Evolutionary conservation across 768 basidiomycete genomes (phyloP).

Genomic region (Psilocybe subaeruginosa): DNA sequence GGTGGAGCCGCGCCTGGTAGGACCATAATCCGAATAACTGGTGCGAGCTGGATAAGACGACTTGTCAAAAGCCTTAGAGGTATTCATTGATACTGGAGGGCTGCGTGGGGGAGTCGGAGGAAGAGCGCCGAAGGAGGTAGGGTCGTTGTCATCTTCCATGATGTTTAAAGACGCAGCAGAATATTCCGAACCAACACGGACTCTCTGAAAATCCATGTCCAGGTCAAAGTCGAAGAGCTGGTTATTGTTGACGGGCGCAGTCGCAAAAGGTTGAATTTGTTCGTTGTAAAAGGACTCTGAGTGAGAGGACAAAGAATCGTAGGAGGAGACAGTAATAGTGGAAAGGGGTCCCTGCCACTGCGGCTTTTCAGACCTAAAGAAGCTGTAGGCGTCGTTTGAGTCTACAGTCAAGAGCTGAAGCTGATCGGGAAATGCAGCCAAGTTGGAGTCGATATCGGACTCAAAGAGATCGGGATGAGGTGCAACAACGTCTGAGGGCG

Average conservation of each 20-base stretch:
- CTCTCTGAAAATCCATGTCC: constrained; percentile 72
- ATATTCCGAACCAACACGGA: constrained; percentile 65
- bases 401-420: constrained; percentile 67
- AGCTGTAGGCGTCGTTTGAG: constrained; percentile 65
- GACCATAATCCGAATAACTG: constrained; percentile 70
- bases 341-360: constrained; percentile 69
- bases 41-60: constrained; percentile 42
- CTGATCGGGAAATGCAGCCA: constrained; percentile 69
- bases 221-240: constrained; percentile 65
- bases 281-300: constrained; percentile 75
- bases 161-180: constrained; percentile 37
- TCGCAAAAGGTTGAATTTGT: constrained; percentile 48
- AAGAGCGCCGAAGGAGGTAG: constrained; percentile 58
- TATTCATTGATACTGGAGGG: constrained; percentile 40
- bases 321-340: constrained; percentile 78
- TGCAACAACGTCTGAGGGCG: constrained; percentile 70
- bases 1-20: constrained; percentile 49
- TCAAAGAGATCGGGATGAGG: constrained; percentile 86
- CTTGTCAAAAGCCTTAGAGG: constrained; percentile 36
- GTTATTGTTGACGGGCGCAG: constrained; percentile 31
- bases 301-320: constrained; percentile 67
- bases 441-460: constrained; percentile 74
- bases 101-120: constrained; percentile 62
- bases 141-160: constrained; percentile 50
- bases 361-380: constrained; percentile 64